These are phyloP conservation scores for Termitomyces sp. DNA, from an alignment of 768 basidiomycete species.

Conservation along the genomic window DNA sequence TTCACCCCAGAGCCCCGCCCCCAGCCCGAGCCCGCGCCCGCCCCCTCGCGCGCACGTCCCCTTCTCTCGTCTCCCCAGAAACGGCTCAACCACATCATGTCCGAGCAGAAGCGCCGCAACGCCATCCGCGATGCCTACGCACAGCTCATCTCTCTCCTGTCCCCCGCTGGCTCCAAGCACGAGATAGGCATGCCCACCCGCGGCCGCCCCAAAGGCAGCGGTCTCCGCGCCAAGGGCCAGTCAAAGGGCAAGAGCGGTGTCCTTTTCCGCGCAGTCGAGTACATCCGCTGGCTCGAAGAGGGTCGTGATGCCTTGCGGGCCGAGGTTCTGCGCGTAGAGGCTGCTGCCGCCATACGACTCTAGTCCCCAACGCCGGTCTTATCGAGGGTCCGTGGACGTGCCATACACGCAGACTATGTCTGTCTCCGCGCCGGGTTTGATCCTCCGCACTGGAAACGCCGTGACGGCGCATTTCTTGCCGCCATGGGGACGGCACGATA, in stretches of 20 bases:
- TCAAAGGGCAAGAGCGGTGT: constrained; percentile 89
- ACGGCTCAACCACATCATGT: constrained; percentile 89
- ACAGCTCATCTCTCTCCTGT: constrained; percentile 75
- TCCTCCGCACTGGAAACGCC: too few relatives aligned
- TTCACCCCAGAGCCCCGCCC: constrained; percentile 24
- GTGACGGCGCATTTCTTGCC: too few relatives aligned
- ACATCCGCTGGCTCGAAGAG: constrained; percentile 83
- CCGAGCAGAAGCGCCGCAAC: constrained; percentile 90
- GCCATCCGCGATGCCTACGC: constrained; percentile 89
- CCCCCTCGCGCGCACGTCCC: constrained; percentile 41
- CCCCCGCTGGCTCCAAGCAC: constrained; percentile 67
- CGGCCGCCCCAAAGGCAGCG: constrained; percentile 77
- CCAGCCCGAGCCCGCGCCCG: constrained; percentile 32
- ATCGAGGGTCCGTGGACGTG: too few relatives aligned
- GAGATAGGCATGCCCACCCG: constrained; percentile 70
- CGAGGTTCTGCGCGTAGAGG: constrained; percentile 67
- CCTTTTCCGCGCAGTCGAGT: constrained; percentile 81
- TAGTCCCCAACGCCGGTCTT: too few relatives aligned
- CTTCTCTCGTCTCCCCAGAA: constrained; percentile 83
- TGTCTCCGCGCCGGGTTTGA: too few relatives aligned
- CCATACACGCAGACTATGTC: too few relatives aligned
- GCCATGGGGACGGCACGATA: too few relatives aligned
- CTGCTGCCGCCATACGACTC: constrained; percentile 58
- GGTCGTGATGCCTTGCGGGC: constrained; percentile 63
- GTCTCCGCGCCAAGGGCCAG: constrained; percentile 57